Evolutionary conservation across 2,329 filamentous ascomycete genomes (phyloP), one percentile per base, ranked within the genome.

Genomic region (Aspergillus sergii): DNA sequence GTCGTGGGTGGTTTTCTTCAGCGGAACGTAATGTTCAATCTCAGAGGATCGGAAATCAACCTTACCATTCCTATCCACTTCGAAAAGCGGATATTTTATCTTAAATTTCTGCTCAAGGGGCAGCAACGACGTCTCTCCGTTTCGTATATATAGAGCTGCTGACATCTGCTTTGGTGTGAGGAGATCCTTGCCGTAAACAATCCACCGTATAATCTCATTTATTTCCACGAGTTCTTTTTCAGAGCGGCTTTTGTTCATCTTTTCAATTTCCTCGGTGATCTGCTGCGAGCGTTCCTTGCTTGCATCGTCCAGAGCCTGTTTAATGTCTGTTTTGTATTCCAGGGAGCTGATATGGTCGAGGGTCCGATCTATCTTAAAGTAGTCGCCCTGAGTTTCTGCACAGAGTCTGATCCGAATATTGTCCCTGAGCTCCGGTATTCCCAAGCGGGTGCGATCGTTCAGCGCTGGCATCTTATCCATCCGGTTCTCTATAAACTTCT

Each of bases 161-260:
- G 68, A 64, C 59, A 74, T 69, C 11, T 67, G 64, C n/a, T 60
- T 55, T 0, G 69, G 43, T 11, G 62, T 53, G 14, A 72, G 60
- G 51, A 62, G 63, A 21, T 66, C 62, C 21, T 64, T 65, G 9
- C 66, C 66, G 19, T 63, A 67, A n/a, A 68, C 62, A 56, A 71
- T 64, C 71, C 72, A 74, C n/a, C 66, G 64, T 30, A 73, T 66
- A 34, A 74, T 66, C 34, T 72, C 69, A 43, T 73, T 73, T 8
- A 74, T 70, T 36, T 74, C 72, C n/a, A 64, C 63, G 28, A 73
- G 66, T 57, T 74, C 71, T 56, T 72, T 71, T 2, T 62, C 16
- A 19, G 64, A 64, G n/a, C 67, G 66, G 5, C 59, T 66, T 7
- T 66, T 58, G 45, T 73, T 73, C 12, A 73, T 63, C 12, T 61